These are phyloP conservation scores for Suillus clintonianus DNA, from an alignment of 768 basidiomycete genomes.

Conservation along the genomic window DNA sequence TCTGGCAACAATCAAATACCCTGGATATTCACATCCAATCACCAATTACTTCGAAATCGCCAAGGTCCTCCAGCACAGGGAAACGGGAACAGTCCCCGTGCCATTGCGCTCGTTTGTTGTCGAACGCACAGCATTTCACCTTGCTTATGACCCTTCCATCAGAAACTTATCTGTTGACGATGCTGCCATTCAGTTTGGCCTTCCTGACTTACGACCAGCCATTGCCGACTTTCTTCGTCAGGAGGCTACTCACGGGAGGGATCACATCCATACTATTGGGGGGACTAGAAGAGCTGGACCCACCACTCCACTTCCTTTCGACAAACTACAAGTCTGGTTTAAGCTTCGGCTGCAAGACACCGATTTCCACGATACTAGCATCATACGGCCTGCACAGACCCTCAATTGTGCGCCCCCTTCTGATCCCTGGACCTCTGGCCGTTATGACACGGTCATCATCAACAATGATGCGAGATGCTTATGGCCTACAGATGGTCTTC, in stretches of 20 bases:
- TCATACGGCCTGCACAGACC: background rate
- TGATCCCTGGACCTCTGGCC: background rate
- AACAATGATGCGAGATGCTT: background rate
- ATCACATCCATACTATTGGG: background rate
- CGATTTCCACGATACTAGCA: background rate
- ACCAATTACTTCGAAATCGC: background rate
- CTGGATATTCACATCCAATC: background rate
- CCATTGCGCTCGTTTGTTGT: slow-evolving; percentile 17
- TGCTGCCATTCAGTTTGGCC: slow-evolving; percentile 11
- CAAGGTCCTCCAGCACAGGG: background rate
- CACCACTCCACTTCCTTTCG: background rate
- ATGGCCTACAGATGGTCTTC: slow-evolving; percentile 4
- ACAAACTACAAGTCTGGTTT: slow-evolving; percentile 25
- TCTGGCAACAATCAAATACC: background rate
- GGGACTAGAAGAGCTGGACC: background rate
- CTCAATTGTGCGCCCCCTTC: background rate
- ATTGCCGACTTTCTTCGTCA: background rate
- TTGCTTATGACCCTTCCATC: slow-evolving; percentile 22
- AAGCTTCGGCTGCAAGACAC: slow-evolving; percentile 9
- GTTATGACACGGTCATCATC: background rate
- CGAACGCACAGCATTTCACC: slow-evolving; percentile 22
- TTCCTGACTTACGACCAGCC: slow-evolving; percentile 16
- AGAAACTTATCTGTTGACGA: slow-evolving; percentile 22
- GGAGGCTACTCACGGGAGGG: background rate
- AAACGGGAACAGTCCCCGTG: background rate